A percentile compares a stretch with the other conserved stretches of the same genome.
These are phyloP conservation scores for Nemania abortiva DNA, from an alignment of 2,329 filamentous ascomycete genomes.

Conservation along the genomic window DNA sequence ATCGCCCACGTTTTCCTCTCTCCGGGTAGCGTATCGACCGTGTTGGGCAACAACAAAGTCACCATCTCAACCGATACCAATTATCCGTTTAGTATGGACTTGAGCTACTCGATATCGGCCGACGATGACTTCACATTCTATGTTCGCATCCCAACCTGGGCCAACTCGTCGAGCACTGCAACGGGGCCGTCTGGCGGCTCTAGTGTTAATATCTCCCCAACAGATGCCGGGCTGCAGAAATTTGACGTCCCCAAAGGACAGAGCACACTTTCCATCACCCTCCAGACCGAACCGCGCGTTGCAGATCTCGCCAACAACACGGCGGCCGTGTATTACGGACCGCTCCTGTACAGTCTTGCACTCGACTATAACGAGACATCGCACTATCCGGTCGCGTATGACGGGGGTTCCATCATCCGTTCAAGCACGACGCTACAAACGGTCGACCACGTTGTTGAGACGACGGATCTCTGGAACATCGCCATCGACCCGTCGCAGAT, in stretches of 20 bases:
- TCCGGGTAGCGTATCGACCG: constrained; percentile 58
- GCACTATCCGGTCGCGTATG: constrained; percentile 36
- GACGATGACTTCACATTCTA: constrained; percentile 50
- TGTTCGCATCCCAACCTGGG: constrained; percentile 51
- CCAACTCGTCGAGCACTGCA: constrained; percentile 43
- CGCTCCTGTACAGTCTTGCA: constrained; percentile 50
- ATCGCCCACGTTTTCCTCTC: constrained; percentile 66
- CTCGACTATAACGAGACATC: constrained; percentile 46
- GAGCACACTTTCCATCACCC: constrained; percentile 43
- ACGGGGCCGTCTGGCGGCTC: constrained; percentile 32
- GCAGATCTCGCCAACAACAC: constrained; percentile 50
- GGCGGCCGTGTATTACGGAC: constrained; percentile 50
- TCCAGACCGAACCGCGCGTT: constrained; percentile 47
- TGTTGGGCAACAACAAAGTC: constrained; percentile 54
- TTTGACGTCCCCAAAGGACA: constrained; percentile 43
- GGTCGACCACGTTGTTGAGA: constrained; percentile 49
- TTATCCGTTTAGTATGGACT: constrained; percentile 57
- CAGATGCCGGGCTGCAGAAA: constrained; percentile 45
- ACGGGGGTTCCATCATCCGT: constrained; percentile 36
- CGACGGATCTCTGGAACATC: constrained; percentile 49
- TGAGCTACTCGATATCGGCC: constrained; percentile 50
- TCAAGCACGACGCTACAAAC: constrained; percentile 46
- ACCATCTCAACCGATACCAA: constrained; percentile 59
- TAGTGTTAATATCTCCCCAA: constrained; percentile 34
- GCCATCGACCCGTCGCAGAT: constrained; percentile 52